Evolutionary conservation across 1,139 yeast genomes (phyloP), one percentile per base, ranked within the genome.

Genomic region (Diutina scorzettiae): DNA sequence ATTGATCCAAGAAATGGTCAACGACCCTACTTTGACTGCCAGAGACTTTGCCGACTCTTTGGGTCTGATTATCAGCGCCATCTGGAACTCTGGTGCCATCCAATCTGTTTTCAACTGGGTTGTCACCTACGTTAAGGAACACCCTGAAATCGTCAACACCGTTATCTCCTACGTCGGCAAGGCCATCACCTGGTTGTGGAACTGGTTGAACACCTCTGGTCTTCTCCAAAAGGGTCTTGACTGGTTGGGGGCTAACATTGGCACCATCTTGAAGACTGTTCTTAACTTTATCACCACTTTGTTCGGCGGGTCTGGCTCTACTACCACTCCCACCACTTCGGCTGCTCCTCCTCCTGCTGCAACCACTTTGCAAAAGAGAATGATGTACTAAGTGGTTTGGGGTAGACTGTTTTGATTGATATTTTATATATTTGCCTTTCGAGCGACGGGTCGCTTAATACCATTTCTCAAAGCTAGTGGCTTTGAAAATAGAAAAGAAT

Each of bases 41-140:
- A 21, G 39, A 19, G 39, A 34, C 39, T 23, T 34, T 16, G 39
- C 29, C 39, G 27, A 20, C 18, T n/a, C 28, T 14, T 7, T 34
- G 24, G 37, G 37, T 20, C 21, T n/a, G 23, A 32, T 32, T n/a
- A 20, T 32, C 25, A n/a, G 18, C 14, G 28, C 39, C 20, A 23
- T 34, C 19, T 34, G 25, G 27, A 21, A 34, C 39, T 34, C 39
- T n/a, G 39, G 39, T 23, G 28, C 23, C 19, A 34, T 34, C 25
- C 39, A 34, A 16, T 12, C 9, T 18, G 39, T 34, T 11, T 14
- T 11, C 24, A 19, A 20, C 28, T 34, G 37, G 37, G 37, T 34
- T 21, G 28, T 34, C 19, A 9, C 5, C 28, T 34, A 23, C 25
- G 16, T 34, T n/a, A 34, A 34, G 37, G 16, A 34, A 27, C 12